Evolutionary conservation across 139 green algal species (phyloP), one percentile per base, ranked within the genome.

Genomic region (Chlorella vulgaris): DNA sequence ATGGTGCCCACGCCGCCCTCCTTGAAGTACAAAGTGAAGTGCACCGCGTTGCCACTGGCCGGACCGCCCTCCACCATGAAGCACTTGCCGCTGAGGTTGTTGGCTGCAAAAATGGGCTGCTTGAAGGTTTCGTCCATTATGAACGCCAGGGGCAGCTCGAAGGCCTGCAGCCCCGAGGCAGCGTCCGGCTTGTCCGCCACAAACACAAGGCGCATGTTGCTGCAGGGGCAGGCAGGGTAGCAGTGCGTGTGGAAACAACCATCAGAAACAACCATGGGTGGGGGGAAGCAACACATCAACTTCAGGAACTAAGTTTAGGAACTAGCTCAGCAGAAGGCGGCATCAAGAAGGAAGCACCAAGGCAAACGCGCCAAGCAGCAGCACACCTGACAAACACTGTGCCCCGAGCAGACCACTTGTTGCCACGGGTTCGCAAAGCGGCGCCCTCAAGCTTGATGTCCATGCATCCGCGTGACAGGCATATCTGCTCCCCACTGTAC

Each of bases 21-120:
- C 63, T 95, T 90, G 85, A 85, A 62, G 58, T 74, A 80, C 26
- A 80, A 36, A 8, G 58, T 70, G 35, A 42, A 80, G 18, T 60
- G 38, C n/a, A 80, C 4, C 26, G 58, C 29, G n/a, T 70, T 18
- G 38, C 38, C 42, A 5, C 69, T 36, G 31, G 21, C 53, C 0
- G 38, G 22, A 0, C 39, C 74, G 15, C 58, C 39, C 22, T 80
- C 74, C 38, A 80, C 74, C 53, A 58, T 50, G 74, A 43, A 71
- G 62, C 62, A 69, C 28, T 66, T 62, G 2, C 93, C 94, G 84
- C 85, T 81, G 4, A 98, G 81, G 89, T 99, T 97, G 86, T 99
- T 99, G 89, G 91, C 95, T 1, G 85, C 89, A 42, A 98, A 97
- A 40, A 98, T 98, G 28, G 95, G 95, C 82, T 94, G 93, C 36